Evolutionary conservation across 768 basidiomycete species (phyloP).

Genomic region (Lentinula sp.): DNA sequence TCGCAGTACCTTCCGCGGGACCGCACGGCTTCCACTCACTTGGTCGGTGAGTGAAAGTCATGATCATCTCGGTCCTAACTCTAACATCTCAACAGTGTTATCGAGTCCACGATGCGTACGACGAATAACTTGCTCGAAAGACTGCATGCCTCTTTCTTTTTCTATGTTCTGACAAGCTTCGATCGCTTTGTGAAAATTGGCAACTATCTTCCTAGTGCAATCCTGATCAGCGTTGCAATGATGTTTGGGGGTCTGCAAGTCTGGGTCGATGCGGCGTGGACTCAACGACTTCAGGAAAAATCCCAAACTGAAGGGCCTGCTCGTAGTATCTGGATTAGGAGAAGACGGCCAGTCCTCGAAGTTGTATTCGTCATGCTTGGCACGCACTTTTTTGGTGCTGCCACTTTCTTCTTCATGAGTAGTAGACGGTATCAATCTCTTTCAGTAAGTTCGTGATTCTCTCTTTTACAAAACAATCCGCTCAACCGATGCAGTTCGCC

Average conservation of each 20-base stretch:
- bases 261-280: conserved; percentile 70
- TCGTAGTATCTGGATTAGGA: conserved; percentile 31
- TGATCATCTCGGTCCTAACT: conserved; percentile 5
- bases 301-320: conserved; percentile 14
- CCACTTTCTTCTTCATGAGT: conserved; percentile 44
- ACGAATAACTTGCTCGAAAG: conserved; percentile 94
- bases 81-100: conserved; percentile 37
- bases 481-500: conserved; percentile 12
- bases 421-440: conserved; percentile 37
- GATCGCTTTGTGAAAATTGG: conserved; percentile 84
- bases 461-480: not conserved
- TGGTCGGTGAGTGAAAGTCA: conserved; percentile 56
- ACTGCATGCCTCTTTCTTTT: conserved; percentile 96
- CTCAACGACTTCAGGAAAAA: conserved; percentile 10
- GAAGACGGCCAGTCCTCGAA: conserved; percentile 48
- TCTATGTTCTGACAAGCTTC: conserved; percentile 71
- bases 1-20: conserved; percentile 79
- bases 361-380: conserved; percentile 46
- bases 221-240: conserved; percentile 79
- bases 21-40: conserved; percentile 95
- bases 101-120: conserved; percentile 86
- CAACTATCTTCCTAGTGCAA: conserved; percentile 80
- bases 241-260: conserved; percentile 75
- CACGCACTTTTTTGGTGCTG: conserved; percentile 51
- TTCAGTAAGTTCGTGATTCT: conserved; percentile 26